Evolutionary conservation across 169 alveolate species (phyloP).

Genomic region (Eimeria tenella): DNA sequence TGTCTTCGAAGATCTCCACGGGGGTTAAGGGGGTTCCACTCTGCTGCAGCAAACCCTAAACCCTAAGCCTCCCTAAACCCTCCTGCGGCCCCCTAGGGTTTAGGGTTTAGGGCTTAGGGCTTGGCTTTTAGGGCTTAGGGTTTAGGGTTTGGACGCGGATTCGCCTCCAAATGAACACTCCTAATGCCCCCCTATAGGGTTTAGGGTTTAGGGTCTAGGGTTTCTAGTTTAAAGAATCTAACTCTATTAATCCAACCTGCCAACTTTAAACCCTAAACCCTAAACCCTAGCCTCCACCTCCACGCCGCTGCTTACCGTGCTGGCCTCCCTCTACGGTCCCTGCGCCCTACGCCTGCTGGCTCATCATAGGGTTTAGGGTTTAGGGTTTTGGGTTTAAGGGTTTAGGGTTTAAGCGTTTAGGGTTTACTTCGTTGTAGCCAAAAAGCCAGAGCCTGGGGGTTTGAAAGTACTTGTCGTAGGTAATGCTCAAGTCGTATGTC

Average conservation of each 20-base stretch:
- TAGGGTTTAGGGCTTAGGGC: too few relatives aligned
- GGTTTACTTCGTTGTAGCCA: slow-evolving; percentile 89
- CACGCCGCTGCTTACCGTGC: not conserved
- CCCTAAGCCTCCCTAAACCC: slow-evolving; percentile 40
- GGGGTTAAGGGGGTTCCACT: slow-evolving; percentile 89
- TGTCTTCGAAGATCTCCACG: slow-evolving; percentile 94
- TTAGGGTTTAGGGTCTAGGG: too few relatives aligned
- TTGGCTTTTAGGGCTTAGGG: too few relatives aligned
- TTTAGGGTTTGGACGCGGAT: too few relatives aligned
- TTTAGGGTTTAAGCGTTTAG: too few relatives aligned
- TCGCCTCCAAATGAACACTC: too few relatives aligned
- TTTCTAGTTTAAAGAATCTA: too few relatives aligned
- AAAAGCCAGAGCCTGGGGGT: slow-evolving; percentile 96
- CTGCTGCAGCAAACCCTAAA: slow-evolving; percentile 71
- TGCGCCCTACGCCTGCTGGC: too few relatives aligned
- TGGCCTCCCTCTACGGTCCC: not conserved
- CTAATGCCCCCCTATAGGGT: too few relatives aligned
- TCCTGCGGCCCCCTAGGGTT: not conserved
- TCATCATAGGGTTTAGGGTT: not conserved
- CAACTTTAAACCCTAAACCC: slow-evolving; percentile 7
- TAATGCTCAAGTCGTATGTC: slow-evolving; percentile 83
- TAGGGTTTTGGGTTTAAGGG: not conserved
- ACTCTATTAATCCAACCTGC: too few relatives aligned
- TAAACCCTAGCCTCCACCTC: slow-evolving; percentile 15
- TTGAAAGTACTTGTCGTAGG: slow-evolving; percentile 87